Percentiles rank a stretch among this genome's conserved stretches.
These are phyloP conservation scores for Claviceps purpurea DNA, from an alignment of 2,329 filamentous ascomycete species.

Conservation along the genomic window DNA sequence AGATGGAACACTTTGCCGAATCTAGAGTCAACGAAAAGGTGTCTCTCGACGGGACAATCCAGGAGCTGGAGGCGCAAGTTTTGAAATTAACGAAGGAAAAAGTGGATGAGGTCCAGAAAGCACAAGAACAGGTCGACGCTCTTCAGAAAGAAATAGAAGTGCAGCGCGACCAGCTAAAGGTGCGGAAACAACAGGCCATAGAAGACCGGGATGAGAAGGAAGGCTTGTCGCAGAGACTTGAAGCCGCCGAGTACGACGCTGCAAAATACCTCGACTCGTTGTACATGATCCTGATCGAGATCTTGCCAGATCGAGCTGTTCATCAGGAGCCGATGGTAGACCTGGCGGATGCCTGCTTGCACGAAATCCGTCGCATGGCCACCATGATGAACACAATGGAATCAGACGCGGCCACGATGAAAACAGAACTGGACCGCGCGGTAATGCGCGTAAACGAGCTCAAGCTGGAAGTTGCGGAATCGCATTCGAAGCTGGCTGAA, in stretches of 20 bases:
- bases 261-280: constrained; percentile 41
- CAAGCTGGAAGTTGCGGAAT: constrained; percentile 40
- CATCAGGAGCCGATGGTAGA: constrained; percentile 45
- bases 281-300: constrained; percentile 42
- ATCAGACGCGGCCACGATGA: constrained; percentile 44
- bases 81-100: constrained; percentile 46
- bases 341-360: constrained; percentile 46
- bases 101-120: constrained; percentile 42
- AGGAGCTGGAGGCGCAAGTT: constrained; percentile 57
- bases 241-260: constrained; percentile 35
- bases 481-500: constrained; percentile 36
- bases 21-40: constrained; percentile 72
- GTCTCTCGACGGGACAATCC: constrained; percentile 53
- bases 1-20: constrained; percentile 72
- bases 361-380: constrained; percentile 42
- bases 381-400: constrained; percentile 48
- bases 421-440: constrained; percentile 48
- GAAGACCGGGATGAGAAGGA: constrained; percentile 40
- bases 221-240: constrained; percentile 35
- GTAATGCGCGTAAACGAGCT: constrained; percentile 41
- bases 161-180: constrained; percentile 45
- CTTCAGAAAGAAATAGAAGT: constrained; percentile 46
- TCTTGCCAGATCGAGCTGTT: constrained; percentile 38
- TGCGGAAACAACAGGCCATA: constrained; percentile 44
- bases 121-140: constrained; percentile 49